phyloP scores from a whole-genome alignment of 78 protist species.

The Dictyostelium firmibasis region DNA sequence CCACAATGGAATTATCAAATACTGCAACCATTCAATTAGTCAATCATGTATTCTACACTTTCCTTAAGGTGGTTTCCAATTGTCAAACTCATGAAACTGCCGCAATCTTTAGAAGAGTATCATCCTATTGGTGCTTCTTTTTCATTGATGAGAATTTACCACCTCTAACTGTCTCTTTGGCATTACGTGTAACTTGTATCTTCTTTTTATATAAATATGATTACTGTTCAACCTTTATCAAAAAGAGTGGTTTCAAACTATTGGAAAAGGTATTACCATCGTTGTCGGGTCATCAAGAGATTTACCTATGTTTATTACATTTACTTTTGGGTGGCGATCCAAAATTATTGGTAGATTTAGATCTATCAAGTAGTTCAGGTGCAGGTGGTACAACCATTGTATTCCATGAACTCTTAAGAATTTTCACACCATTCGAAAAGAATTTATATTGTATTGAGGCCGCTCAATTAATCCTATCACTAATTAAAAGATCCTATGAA shows the following conservation, averaged over 20 bases:
- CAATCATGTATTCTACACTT: constrained; percentile 49
- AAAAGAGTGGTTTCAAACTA: constrained; percentile 55
- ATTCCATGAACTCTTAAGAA: constrained; percentile 42
- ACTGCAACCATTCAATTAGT: constrained; percentile 4
- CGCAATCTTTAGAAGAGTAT: constrained; percentile 39
- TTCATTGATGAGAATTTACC: constrained; percentile 54
- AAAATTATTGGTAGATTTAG: background rate
- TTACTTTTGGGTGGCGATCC: constrained; percentile 50
- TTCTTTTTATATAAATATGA: constrained; percentile 56
- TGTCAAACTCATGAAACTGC: constrained; percentile 15
- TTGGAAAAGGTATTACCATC: constrained; percentile 28
- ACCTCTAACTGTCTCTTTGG: constrained; percentile 39
- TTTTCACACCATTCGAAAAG: constrained; percentile 37
- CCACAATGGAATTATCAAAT: background rate
- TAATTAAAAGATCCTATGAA: constrained; percentile 54
- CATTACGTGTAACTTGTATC: background rate
- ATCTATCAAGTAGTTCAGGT: background rate
- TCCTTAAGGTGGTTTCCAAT: constrained; percentile 17
- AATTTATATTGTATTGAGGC: constrained; percentile 63
- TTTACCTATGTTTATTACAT: constrained; percentile 27
- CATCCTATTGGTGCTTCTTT: constrained; percentile 63
- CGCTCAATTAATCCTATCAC: constrained; percentile 34
- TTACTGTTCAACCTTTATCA: constrained; percentile 37
- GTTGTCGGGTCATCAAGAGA: constrained; percentile 42
- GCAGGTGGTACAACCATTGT: background rate